Percentiles rank a stretch among this genome's conserved stretches.
Evolutionary conservation across 176 grass and related monocot genomes (phyloP).

Genomic region (Poa pratensis): DNA sequence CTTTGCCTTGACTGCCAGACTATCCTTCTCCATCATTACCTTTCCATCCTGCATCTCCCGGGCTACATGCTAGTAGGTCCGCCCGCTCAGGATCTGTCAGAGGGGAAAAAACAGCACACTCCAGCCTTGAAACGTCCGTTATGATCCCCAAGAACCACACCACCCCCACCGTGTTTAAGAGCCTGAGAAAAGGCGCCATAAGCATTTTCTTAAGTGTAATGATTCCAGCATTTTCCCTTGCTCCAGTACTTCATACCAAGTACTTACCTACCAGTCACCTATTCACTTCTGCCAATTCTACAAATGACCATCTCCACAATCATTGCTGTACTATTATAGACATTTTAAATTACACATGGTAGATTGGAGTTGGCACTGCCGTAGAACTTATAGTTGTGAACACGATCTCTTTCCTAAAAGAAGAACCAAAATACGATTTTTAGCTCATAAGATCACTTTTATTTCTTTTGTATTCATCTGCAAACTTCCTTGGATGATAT

Average conservation of each 20-base stretch:
- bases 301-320: conserved; percentile 1
- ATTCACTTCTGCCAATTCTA: background rate
- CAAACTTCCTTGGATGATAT: conserved; percentile 21
- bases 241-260: background rate
- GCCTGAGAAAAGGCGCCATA: too few species aligned
- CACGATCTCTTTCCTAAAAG: background rate
- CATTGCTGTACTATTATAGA: background rate
- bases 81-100: too few species aligned
- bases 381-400: background rate
- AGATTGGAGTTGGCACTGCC: background rate
- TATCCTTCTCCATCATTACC: too few species aligned
- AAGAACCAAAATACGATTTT: background rate
- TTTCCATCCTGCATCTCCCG: too few species aligned
- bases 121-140: too few species aligned
- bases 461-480: conserved; percentile 39
- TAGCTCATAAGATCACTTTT: conserved; percentile 27
- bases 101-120: too few species aligned
- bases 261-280: background rate
- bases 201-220: background rate
- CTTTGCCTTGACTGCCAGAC: too few species aligned
- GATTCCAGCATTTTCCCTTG: background rate
- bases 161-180: too few species aligned
- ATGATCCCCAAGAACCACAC: too few species aligned
- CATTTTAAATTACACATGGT: conserved; percentile 12
- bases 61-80: too few species aligned